phyloP scores from a whole-genome alignment of 345 rosid species.

The Populus ilicifolia region DNA sequence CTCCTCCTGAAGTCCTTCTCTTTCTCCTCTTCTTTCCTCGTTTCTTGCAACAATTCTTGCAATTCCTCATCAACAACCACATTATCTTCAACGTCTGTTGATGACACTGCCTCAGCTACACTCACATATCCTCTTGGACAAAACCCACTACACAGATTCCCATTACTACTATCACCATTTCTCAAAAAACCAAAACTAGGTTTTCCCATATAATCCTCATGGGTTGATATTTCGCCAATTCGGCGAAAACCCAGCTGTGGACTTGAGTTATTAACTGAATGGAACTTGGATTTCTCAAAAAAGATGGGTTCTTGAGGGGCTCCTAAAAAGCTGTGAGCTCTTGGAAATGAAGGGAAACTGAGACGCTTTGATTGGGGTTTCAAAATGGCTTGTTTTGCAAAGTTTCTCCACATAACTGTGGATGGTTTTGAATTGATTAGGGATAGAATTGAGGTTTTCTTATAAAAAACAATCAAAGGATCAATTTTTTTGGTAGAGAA shows the following conservation, averaged over 20 bases:
- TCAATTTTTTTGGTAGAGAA: constrained; percentile 28
- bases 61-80: constrained; percentile 55
- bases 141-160: constrained; percentile 32
- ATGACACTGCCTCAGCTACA: constrained; percentile 76
- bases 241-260: constrained; percentile 25
- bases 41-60: constrained; percentile 54
- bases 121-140: constrained; percentile 53
- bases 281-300: constrained; percentile 14
- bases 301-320: constrained; percentile 30
- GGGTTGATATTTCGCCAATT: constrained; percentile 29
- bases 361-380: constrained; percentile 29
- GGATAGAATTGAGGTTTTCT: constrained; percentile 18
- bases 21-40: constrained; percentile 52
- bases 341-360: constrained; percentile 19
- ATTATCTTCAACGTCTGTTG: constrained; percentile 78
- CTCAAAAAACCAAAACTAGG: constrained; percentile 28
- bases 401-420: constrained; percentile 73
- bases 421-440: constrained; percentile 24
- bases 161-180: constrained; percentile 15
- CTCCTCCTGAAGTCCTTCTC: constrained; percentile 25
- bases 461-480: constrained; percentile 27
- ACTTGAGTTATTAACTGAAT: constrained; percentile 16
- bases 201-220: constrained; percentile 33
- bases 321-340: constrained; percentile 34
- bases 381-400: constrained; percentile 48